Conservation (phyloP, 345 rosid species). For the Nasturtium officinale region DNA sequence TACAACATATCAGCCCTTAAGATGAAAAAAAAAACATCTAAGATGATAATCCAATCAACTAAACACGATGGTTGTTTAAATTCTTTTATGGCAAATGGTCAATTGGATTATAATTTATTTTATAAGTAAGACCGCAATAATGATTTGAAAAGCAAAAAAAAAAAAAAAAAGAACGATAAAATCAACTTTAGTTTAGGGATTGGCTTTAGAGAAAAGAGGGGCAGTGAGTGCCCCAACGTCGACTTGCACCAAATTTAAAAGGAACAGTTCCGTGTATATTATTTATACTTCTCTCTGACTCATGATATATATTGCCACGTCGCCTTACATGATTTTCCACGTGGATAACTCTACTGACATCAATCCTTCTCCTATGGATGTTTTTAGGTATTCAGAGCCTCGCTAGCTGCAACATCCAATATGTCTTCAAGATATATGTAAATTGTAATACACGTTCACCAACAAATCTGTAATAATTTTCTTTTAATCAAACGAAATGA, state of each 20-base stretch:
- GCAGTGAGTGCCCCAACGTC: slow-evolving; percentile 26
- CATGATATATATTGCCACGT: slow-evolving; percentile 22
- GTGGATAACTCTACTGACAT: too few relatives aligned
- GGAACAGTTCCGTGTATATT: slow-evolving; percentile 30
- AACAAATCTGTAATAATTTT: too few relatives aligned
- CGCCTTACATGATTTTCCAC: not conserved
- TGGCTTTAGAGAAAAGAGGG: slow-evolving; percentile 31
- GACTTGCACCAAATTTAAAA: slow-evolving; percentile 32
- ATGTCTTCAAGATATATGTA: too few relatives aligned
- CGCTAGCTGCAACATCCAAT: too few relatives aligned
- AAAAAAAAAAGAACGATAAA: slow-evolving; percentile 31
- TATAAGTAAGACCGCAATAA: not conserved
- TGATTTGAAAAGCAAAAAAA: slow-evolving; percentile 18
- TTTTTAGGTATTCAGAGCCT: too few relatives aligned
- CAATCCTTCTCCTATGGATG: too few relatives aligned
- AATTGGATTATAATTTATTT: not conserved
- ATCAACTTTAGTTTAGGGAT: slow-evolving; percentile 38
- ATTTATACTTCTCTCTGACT: slow-evolving; percentile 8
- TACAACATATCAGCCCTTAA: not conserved
- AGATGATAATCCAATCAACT: not conserved
- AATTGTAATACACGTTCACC: too few relatives aligned
- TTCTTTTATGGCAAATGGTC: not conserved
- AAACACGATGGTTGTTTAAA: not conserved
- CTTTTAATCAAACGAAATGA: too few relatives aligned
- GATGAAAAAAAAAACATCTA: not conserved